These are phyloP conservation scores for Cronartium quercuum DNA, from an alignment of 1,284 basidiomycete genomes.

Conservation along the genomic window DNA sequence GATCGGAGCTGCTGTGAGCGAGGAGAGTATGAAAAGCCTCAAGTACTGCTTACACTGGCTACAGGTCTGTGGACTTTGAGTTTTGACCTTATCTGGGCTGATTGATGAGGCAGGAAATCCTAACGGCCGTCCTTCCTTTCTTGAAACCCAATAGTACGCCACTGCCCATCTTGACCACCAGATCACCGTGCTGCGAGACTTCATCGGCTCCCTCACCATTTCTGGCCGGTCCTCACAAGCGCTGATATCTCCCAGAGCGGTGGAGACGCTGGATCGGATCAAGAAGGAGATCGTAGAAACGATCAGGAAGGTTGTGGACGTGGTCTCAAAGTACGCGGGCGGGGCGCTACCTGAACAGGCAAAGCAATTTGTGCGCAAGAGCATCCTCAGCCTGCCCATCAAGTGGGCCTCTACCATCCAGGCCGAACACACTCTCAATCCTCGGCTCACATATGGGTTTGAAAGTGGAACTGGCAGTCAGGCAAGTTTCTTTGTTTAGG, in stretches of 20 bases:
- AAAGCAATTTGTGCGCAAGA: conserved; percentile 65
- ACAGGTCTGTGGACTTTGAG: conserved; percentile 56
- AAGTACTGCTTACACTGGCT: conserved; percentile 84
- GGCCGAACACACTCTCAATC: neutral
- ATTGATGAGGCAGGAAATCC: too few relatives aligned
- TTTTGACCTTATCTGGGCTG: conserved; percentile 28
- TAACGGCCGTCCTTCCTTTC: too few relatives aligned
- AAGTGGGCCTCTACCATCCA: conserved; percentile 60
- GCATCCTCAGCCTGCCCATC: conserved; percentile 72
- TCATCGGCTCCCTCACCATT: conserved; percentile 65
- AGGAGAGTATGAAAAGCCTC: conserved; percentile 78
- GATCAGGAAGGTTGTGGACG: conserved; percentile 77
- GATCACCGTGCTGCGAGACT: conserved; percentile 72
- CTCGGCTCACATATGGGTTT: neutral
- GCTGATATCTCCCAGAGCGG: conserved; percentile 56
- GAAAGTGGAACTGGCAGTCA: neutral
- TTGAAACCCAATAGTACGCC: conserved; percentile 59
- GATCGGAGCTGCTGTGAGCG: conserved; percentile 74
- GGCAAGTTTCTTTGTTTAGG: conserved; percentile 40
- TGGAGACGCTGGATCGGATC: conserved; percentile 64
- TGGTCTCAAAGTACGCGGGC: conserved; percentile 78
- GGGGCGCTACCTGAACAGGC: conserved; percentile 77
- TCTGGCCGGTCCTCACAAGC: conserved; percentile 50
- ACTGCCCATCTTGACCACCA: conserved; percentile 80
- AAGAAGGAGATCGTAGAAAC: conserved; percentile 77